Base-by-base conservation (phyloP, 768 basidiomycete species). In the Tricholoma matsutake region DNA sequence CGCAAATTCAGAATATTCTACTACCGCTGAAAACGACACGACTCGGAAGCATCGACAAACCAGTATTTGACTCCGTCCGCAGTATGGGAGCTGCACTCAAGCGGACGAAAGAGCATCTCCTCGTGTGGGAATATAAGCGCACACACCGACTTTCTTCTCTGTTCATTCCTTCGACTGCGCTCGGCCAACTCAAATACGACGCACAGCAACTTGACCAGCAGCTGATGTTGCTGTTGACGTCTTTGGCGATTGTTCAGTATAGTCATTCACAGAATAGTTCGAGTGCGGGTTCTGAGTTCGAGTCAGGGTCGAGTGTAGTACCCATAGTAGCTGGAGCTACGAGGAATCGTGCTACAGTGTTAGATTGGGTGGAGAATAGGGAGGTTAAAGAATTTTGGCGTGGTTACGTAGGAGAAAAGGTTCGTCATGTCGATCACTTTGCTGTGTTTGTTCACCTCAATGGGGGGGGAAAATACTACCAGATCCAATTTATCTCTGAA, bases 371-470 rank as follows among this genome's bases (percentile, higher is more conserved):
- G 35, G 14, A 28, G 13, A 57, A 66, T 61, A 10, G 47, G 10
- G 65, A 69, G 10, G 66, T 67, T 14, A 49, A 43, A 6, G 56
- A 63, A 35, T 72, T 73, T 49, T 72, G 72, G 72, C 52, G 58
- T 5, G 61, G 57, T 10, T 65, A 65, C 41, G 56, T 72, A 18
- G 70, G 71, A n/a, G 63, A 62, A 6, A 63, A 71, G 65, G 71
- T 67, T 37, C 51, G 62, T 59, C 2, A 4, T 20, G 25, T 41
- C 4, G 11, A 47, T 4, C 20, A 6, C n/a, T 32, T 18, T 54
- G 29, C 16, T n/a, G 2, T 20, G n/a, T 43, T n/a, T 2, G 8
- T 18, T 18, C 8, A 9, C 14, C 10, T 43, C 14, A 4, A 55
- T 31, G n/a, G n/a, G n/a, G n/a, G n/a, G n/a, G 14, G 18, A 41